Percentiles rank a stretch among this genome's conserved stretches.
phyloP scores from a whole-genome alignment of 2,329 filamentous ascomycete species.

The Pseudogymnoascus sp. region DNA sequence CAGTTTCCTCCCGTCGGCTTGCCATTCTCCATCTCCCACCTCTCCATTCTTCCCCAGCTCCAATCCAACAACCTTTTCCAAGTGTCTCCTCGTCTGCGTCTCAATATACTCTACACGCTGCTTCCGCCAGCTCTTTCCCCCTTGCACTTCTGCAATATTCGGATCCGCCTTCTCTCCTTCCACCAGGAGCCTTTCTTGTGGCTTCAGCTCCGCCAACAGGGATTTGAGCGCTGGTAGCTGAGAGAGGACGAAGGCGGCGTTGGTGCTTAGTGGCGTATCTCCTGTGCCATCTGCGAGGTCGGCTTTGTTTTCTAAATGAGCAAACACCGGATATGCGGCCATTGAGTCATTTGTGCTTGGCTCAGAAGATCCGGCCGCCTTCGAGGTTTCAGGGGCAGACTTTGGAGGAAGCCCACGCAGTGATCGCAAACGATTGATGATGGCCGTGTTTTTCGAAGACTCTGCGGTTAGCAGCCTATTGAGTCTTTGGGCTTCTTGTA shows the following conservation, averaged over 20 bases:
- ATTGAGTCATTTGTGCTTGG: constrained; percentile 10
- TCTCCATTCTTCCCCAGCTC: constrained; percentile 54
- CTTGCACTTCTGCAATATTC: constrained; percentile 27
- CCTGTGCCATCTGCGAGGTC: constrained; percentile 43
- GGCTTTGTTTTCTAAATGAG: constrained; percentile 49
- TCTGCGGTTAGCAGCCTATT: constrained; percentile 62
- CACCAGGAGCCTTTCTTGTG: constrained; percentile 46
- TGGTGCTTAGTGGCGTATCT: constrained; percentile 55
- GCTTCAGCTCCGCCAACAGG: constrained; percentile 58
- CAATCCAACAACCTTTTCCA: constrained; percentile 61
- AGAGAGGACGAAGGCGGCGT: constrained; percentile 67
- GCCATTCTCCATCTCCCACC: constrained; percentile 57
- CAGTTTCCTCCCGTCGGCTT: constrained; percentile 43
- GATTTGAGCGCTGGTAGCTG: constrained; percentile 73
- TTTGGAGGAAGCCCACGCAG: constrained; percentile 40
- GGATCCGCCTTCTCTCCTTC: constrained; percentile 15
- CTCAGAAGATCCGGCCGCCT: constrained; percentile 22
- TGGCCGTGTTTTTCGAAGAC: constrained; percentile 59
- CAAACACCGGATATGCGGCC: constrained; percentile 33
- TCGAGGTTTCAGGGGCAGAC: constrained; percentile 39
- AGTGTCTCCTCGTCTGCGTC: constrained; percentile 62
- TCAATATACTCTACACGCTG: constrained; percentile 79
- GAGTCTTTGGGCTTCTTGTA: constrained; percentile 71
- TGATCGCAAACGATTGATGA: constrained; percentile 55
- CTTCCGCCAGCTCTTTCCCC: constrained; percentile 50